Evolutionary conservation across 441 rosid species (phyloP), one percentile per base, ranked within the genome.

Genomic region (Syzygium malaccense): DNA sequence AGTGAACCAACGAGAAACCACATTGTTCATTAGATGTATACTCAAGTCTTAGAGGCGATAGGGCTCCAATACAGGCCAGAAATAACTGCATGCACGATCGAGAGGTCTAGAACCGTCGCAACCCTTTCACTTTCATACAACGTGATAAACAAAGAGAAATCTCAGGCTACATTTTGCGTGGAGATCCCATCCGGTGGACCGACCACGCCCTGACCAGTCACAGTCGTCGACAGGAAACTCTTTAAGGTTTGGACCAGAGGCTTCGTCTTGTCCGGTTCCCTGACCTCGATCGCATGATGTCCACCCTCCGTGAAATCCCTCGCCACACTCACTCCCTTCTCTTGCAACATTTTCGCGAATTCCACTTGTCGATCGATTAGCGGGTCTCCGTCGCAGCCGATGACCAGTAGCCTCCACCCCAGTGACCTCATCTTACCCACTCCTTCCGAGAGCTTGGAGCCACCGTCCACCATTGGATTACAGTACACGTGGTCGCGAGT

Each of bases 21-120:
- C 11, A 2, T 62, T 62, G 8, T 62, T n/a, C 17, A 15, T 14
- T 3, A n/a, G 5, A 62, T 15, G 2, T 14, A n/a, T 2, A 30
- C 4, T 0, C 0, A 4, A 62, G 71, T 2, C 71, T 32, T n/a
- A 62, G n/a, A 14, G 37, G 17, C 3, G 37, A 62, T 1, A 14
- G 71, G 37, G 33, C 19, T 28, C 4, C 33, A 2, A 14, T n/a
- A 6, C 14, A 19, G 57, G 15, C 23, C 5, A 28, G 28, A 60
- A 6, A 60, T 13, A 28, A 62, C 8, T 26, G 4, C 45, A 17
- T 8, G 25, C 25, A 17, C 13, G 19, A 66, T 66, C 1, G 78
- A 32, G 71, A 33, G 17, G 71, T 15, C 37, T 10, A 0, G 8
- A 64, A 14, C 20, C 71, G 2, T 2, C 37, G 1, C 1, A 37